Evolutionary conservation across 768 basidiomycete genomes (phyloP), one percentile per base, ranked within the genome.

Genomic region (Auriculariales sp.): DNA sequence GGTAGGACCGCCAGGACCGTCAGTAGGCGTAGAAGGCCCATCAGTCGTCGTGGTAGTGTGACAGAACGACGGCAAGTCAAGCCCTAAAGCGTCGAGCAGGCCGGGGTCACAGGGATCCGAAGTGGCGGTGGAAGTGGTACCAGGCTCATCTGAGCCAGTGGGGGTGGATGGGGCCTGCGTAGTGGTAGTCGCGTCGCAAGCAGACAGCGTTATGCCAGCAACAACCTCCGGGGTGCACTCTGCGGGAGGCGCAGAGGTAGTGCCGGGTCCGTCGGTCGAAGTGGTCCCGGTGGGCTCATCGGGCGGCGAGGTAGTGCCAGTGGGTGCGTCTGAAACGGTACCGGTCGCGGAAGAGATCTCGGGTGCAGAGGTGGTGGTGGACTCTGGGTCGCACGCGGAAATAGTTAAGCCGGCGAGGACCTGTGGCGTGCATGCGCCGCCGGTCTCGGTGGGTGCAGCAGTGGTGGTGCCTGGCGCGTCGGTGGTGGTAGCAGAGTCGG

Each of bases 391-490:
- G n/a, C n/a, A n/a, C n/a, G n/a, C n/a, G n/a, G n/a, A n/a, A n/a
- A n/a, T n/a, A n/a, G n/a, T n/a, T n/a, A n/a, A n/a, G n/a, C n/a
- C n/a, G n/a, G n/a, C n/a, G n/a, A n/a, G n/a, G n/a, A n/a, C n/a
- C n/a, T n/a, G n/a, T n/a, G n/a, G n/a, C n/a, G n/a, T n/a, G n/a
- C n/a, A n/a, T n/a, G n/a, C n/a, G n/a, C n/a, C n/a, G n/a, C n/a
- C n/a, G n/a, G n/a, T n/a, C n/a, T n/a, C n/a, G 12, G 75, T 62
- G 0, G 71, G 65, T 1, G 68, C 63, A 57, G n/a, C n/a, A n/a
- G n/a, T n/a, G n/a, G n/a, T n/a, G n/a, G 73, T 60, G 57, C 72
- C 74, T 0, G 69, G 65, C 11, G 72, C 63, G 28, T 63, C 69
- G 0, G 72, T 66, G 32, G 68, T 61, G 49, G 61, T 61, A 35